phyloP scores from a whole-genome alignment of 306 rosid genomes.

The Prunus mume region DNA sequence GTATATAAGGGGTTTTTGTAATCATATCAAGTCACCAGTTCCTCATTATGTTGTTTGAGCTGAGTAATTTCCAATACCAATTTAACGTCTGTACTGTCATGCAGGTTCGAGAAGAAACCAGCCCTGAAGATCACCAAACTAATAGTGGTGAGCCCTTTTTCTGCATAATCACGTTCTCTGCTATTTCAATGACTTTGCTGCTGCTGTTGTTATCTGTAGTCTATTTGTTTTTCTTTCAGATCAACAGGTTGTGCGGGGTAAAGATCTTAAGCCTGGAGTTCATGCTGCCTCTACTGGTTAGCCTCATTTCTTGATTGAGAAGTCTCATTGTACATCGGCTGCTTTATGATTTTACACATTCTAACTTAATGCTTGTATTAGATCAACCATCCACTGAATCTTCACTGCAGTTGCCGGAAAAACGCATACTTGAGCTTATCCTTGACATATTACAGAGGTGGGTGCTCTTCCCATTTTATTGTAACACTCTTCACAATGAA shows the following conservation, averaged over 20 bases:
- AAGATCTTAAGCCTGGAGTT: constrained; percentile 14
- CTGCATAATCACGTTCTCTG: not conserved
- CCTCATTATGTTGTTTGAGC: constrained; percentile 7
- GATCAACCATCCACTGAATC: constrained; percentile 40
- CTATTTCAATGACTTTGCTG: not conserved
- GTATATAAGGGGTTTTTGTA: not conserved
- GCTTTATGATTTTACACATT: not conserved
- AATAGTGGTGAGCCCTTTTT: constrained; percentile 21
- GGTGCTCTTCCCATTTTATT: not conserved
- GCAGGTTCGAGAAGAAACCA: constrained; percentile 33
- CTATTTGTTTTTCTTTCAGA: constrained; percentile 13
- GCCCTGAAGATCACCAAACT: constrained; percentile 23
- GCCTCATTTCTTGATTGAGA: not conserved
- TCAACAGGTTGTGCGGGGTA: constrained; percentile 1
- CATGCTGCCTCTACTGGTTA: constrained; percentile 4
- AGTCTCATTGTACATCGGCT: not conserved
- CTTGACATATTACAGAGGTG: constrained; percentile 68
- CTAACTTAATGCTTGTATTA: constrained; percentile 21
- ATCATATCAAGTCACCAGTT: not conserved
- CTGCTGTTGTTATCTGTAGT: constrained; percentile 3
- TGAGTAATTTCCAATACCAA: not conserved
- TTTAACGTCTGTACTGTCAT: constrained; percentile 13
- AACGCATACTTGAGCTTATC: constrained; percentile 53
- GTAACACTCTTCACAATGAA: not conserved
- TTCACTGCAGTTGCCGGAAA: constrained; percentile 41